Percentiles rank a stretch among this genome's conserved stretches.
phyloP scores from a whole-genome alignment of 805 yeast genomes.

The Isabelozyma gotoi region DNA sequence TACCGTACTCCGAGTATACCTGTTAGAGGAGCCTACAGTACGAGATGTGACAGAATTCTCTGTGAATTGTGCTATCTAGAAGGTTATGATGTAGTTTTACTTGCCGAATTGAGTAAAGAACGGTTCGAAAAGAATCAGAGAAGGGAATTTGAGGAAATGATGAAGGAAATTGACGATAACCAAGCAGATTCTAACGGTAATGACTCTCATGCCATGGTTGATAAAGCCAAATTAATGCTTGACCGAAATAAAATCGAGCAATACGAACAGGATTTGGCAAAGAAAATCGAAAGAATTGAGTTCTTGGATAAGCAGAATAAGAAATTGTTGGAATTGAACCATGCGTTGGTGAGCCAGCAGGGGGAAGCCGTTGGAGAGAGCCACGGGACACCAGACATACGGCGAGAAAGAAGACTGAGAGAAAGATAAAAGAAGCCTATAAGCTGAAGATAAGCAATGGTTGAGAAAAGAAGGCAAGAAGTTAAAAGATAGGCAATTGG shows the following conservation, averaged over 20 bases:
- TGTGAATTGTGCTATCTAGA: slow-evolving; percentile 20
- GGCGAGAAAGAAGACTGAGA: not conserved
- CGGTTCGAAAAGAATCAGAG: slow-evolving; percentile 2
- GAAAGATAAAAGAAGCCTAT: too few species aligned
- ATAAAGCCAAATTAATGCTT: slow-evolving; percentile 12
- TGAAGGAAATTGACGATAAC: slow-evolving; percentile 8
- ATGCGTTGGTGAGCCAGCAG: slow-evolving; percentile 13
- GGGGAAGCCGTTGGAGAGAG: not conserved
- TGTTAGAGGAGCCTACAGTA: not conserved
- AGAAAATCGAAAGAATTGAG: slow-evolving; percentile 19
- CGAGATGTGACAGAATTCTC: slow-evolving; percentile 13
- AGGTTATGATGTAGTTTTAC: slow-evolving; percentile 20
- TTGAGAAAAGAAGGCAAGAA: too few species aligned
- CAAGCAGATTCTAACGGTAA: not conserved
- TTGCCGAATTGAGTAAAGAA: slow-evolving; percentile 19
- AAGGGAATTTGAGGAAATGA: slow-evolving; percentile 3
- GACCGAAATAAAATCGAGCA: slow-evolving; percentile 14
- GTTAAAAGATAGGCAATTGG: too few species aligned
- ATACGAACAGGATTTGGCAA: slow-evolving; percentile 20
- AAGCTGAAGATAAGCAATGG: too few species aligned
- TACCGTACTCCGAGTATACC: not conserved
- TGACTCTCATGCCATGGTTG: slow-evolving; percentile 5
- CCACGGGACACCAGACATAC: not conserved
- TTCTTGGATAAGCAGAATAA: slow-evolving; percentile 25
- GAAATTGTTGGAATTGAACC: slow-evolving; percentile 30